Base-by-base conservation (phyloP, 2,329 filamentous ascomycete genomes). In the Teratosphaeria zuluensis region DNA sequence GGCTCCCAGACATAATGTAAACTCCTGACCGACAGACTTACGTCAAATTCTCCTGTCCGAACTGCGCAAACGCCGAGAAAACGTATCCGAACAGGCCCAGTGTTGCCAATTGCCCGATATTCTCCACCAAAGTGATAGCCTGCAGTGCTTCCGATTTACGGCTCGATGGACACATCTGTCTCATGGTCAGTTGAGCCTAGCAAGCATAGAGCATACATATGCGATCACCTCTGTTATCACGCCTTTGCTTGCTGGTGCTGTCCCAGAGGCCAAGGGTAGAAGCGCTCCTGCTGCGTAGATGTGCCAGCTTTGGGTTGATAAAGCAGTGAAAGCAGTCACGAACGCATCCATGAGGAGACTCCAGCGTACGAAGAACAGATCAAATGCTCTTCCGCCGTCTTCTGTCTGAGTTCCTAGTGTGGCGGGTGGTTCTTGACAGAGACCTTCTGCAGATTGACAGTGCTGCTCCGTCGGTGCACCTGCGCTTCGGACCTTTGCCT, bases 241-340 rank as follows among this genome's bases (percentile, higher is more conserved):
- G 6, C 53, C 53, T 55, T 55, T 55, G 53, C 53, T 55, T 33
- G 53, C 53, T 31, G 52, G 52, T 31, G 53, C 53, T 21, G 53
- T 32, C 12, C 31, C 53, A 8, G 53, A 55, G 12, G 53, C 53
- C 14, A 38, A 33, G 8, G 53, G 53, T 31, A 55, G 32, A 38
- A 38, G 31, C 9, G n/a, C 11, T 8, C 53, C 52, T 19, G 52
- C 52, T 31, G 31, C n/a, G 31, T 54, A 54, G 24, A 54, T 33
- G 31, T 54, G 52, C 52, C 52, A 54, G 52, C 52, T 54, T n/a
- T n/a, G 19, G 21, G 52, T 54, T 8, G 52, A 28, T 14, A 31
- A 33, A 30, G 28, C 52, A 19, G 52, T 54, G 52, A 19, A 54
- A 14, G 52, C 52, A 9, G 52, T 54, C n/a, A 54, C 52, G 6